phyloP scores from a whole-genome alignment of 139 green algal genomes.

The Bryopsis sp. region DNA sequence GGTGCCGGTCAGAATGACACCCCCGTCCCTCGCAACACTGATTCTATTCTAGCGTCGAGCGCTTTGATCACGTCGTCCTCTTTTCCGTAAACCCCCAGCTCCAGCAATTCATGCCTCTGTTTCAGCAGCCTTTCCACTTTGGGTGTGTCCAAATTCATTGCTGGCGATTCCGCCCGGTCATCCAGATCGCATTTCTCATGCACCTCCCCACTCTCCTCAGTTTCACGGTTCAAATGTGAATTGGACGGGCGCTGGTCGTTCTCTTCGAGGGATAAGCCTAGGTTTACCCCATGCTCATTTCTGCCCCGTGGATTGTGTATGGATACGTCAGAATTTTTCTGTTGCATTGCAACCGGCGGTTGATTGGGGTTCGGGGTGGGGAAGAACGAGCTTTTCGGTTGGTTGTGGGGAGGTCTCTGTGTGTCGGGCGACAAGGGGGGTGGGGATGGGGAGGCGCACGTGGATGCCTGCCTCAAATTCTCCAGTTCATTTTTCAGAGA shows the following conservation, averaged over 20 bases:
- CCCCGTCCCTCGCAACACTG: too few relatives aligned
- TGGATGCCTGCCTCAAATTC: slow-evolving; percentile 24
- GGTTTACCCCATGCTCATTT: neutral
- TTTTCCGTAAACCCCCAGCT: neutral
- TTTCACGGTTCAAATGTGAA: neutral
- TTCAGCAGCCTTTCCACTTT: neutral
- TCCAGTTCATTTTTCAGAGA: slow-evolving; percentile 23
- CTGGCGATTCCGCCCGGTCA: neutral
- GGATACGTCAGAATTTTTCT: too few relatives aligned
- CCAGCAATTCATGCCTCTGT: neutral
- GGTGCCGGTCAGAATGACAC: too few relatives aligned
- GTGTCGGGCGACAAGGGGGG: slow-evolving; percentile 13
- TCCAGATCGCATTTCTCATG: neutral
- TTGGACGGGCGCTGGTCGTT: neutral
- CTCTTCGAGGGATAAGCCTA: neutral
- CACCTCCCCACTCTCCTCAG: neutral
- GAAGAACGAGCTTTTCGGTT: too few relatives aligned
- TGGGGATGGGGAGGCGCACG: slow-evolving; percentile 26
- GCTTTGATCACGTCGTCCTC: neutral
- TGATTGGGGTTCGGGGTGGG: too few relatives aligned
- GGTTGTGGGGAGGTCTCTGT: slow-evolving; percentile 12
- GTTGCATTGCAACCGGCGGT: too few relatives aligned
- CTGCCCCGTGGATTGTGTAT: neutral
- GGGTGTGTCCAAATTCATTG: neutral
- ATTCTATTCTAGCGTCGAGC: neutral